A percentile compares a stretch with the other conserved stretches of the same genome.
Evolutionary conservation across 495 filamentous ascomycete species (phyloP).

Genomic region (Penicillium psychrofluorescens): DNA sequence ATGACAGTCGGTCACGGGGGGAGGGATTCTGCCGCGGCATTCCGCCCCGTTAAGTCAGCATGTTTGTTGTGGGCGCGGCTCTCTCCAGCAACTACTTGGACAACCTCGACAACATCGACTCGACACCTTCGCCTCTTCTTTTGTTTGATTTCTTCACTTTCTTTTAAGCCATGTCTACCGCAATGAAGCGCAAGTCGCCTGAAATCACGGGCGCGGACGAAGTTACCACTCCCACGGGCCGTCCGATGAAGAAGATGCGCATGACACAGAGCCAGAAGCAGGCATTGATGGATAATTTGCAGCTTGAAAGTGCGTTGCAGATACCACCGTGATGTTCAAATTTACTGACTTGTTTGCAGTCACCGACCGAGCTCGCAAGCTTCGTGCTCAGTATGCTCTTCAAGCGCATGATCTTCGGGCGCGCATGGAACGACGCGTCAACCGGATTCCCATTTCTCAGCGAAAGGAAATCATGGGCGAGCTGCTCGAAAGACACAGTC

Average conservation of each 20-base stretch:
- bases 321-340: background rate
- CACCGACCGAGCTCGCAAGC: constrained; percentile 82
- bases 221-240: constrained; percentile 40
- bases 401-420: constrained; percentile 78
- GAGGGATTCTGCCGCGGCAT: constrained; percentile 15
- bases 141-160: background rate
- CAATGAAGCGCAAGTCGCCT: constrained; percentile 54
- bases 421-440: constrained; percentile 89
- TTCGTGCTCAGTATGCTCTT: constrained; percentile 82
- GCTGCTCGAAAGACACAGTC: constrained; percentile 53
- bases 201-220: constrained; percentile 24
- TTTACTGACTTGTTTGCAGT: constrained; percentile 43
- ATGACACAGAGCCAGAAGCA: constrained; percentile 79
- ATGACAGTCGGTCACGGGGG: constrained; percentile 12
- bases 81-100: constrained; percentile 9
- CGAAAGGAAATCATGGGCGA: constrained; percentile 82
- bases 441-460: constrained; percentile 76
- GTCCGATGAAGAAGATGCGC: constrained; percentile 53
- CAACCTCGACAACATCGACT: constrained; percentile 1
- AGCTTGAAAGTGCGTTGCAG: constrained; percentile 71
- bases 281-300: constrained; percentile 83
- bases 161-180: constrained; percentile 41
- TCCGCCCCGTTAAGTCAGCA: constrained; percentile 9
- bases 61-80: constrained; percentile 26
- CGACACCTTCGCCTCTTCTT: constrained; percentile 4